These are phyloP conservation scores for Inga leiocalycina DNA, from an alignment of 306 rosid genomes.

Conservation along the genomic window DNA sequence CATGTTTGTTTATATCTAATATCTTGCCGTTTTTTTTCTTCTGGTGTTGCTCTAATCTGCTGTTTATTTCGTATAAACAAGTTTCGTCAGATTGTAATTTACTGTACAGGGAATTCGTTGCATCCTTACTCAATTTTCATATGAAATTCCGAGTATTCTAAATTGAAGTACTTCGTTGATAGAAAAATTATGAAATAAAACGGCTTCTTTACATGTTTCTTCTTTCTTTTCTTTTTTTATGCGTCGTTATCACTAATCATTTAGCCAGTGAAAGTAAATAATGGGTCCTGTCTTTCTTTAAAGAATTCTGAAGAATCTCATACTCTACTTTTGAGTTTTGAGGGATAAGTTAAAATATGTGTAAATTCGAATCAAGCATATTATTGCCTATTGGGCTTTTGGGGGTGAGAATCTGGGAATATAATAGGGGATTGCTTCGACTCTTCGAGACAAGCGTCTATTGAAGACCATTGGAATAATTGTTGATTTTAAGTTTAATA, in stretches of 20 bases:
- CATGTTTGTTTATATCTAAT: not conserved
- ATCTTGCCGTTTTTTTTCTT: too few relatives aligned
- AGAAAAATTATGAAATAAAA: too few relatives aligned
- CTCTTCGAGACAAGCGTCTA: not conserved
- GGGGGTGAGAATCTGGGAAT: not conserved
- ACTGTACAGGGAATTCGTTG: not conserved
- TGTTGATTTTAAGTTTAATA: not conserved
- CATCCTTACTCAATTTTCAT: not conserved
- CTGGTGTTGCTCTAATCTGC: not conserved
- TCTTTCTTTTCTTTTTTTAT: too few relatives aligned
- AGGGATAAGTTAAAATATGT: not conserved
- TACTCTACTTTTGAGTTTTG: not conserved
- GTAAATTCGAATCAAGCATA: not conserved
- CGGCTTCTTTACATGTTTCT: too few relatives aligned
- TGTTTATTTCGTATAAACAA: not conserved
- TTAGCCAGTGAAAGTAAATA: too few relatives aligned
- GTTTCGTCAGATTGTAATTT: not conserved
- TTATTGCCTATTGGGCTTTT: not conserved
- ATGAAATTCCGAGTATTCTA: not conserved
- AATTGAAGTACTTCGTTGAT: not conserved
- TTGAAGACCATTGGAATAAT: not conserved
- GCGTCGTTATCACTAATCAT: not conserved
- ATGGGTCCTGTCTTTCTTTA: too few relatives aligned
- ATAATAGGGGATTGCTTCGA: not conserved
- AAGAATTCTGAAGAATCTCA: not conserved